Percentiles rank a stretch among this genome's conserved stretches.
These are phyloP conservation scores for Pharus latifolius DNA, from an alignment of 176 grass and related monocot genomes.

Conservation along the genomic window DNA sequence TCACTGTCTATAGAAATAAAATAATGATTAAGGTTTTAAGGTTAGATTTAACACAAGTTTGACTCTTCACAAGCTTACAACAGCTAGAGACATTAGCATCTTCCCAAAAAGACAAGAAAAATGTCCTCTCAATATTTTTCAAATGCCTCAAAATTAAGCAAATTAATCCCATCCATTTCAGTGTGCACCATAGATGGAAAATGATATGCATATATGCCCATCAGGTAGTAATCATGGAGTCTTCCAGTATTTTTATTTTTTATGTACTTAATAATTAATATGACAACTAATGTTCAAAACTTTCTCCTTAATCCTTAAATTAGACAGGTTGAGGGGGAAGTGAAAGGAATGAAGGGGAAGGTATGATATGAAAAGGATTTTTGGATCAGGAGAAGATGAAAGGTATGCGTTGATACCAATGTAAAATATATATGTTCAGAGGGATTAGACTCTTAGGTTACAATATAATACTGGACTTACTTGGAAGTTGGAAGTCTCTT, in stretches of 20 bases:
- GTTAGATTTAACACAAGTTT: constrained; percentile 20
- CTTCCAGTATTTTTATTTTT: too few species aligned
- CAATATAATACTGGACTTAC: constrained; percentile 28
- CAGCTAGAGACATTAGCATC: constrained; percentile 13
- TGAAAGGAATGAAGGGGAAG: not conserved
- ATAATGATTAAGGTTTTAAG: constrained; percentile 11
- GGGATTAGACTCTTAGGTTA: constrained; percentile 42
- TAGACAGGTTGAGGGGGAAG: constrained; percentile 4
- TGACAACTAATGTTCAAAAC: too few species aligned
- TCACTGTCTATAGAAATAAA: constrained; percentile 20
- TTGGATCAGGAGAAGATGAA: constrained; percentile 68
- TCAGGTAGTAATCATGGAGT: too few species aligned
- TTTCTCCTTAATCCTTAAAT: not conserved
- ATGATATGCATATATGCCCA: too few species aligned
- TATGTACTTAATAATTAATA: too few species aligned
- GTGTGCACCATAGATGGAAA: too few species aligned
- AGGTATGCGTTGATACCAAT: constrained; percentile 53
- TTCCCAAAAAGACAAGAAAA: not conserved
- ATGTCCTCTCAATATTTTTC: not conserved
- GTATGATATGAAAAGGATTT: constrained; percentile 36
- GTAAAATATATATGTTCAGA: constrained; percentile 53
- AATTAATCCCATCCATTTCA: not conserved
- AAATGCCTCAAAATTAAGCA: too few species aligned
- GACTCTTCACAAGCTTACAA: constrained; percentile 38
- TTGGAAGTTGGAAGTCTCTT: constrained; percentile 41